These are phyloP conservation scores for Sclerotinia subarctica DNA, from an alignment of 2,329 filamentous ascomycete genomes.

Conservation along the genomic window DNA sequence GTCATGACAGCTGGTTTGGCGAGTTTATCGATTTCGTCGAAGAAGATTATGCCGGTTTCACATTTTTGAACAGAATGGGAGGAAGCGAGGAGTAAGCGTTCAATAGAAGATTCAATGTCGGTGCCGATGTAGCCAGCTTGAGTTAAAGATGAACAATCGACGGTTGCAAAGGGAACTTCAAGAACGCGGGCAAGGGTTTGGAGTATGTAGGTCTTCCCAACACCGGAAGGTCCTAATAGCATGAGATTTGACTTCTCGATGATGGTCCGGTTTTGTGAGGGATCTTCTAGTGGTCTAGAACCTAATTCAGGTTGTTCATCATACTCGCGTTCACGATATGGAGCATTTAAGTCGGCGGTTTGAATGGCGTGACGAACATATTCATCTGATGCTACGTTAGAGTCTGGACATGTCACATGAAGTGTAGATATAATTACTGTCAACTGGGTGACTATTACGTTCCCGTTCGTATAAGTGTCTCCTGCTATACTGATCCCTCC, in stretches of 20 bases:
- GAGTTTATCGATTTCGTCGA: constrained; percentile 98
- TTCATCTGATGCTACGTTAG: constrained; percentile 50
- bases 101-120: constrained; percentile 94
- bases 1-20: constrained; percentile 72
- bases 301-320: constrained; percentile 27
- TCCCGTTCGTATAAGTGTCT: constrained; percentile 42
- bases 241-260: constrained; percentile 96
- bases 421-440: constrained; percentile 56
- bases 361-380: constrained; percentile 47
- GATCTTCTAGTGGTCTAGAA: constrained; percentile 24
- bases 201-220: constrained; percentile 94
- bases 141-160: constrained; percentile 92
- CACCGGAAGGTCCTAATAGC: constrained; percentile 85
- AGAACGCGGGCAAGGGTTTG: constrained; percentile 80
- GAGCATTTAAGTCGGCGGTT: constrained; percentile 33
- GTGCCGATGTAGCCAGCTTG: constrained; percentile 97
- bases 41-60: constrained; percentile 88
- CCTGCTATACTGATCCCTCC: constrained; percentile 59
- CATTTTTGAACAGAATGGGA: constrained; percentile 83
- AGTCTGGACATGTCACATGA: constrained; percentile 27
- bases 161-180: constrained; percentile 94
- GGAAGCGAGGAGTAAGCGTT: constrained; percentile 82
- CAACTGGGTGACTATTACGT: constrained; percentile 67
- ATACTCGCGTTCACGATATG: constrained; percentile 17
- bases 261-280: constrained; percentile 27